Base-by-base conservation (phyloP, 352 stramenopile genomes). In the Globisporangium nodosum region DNA sequence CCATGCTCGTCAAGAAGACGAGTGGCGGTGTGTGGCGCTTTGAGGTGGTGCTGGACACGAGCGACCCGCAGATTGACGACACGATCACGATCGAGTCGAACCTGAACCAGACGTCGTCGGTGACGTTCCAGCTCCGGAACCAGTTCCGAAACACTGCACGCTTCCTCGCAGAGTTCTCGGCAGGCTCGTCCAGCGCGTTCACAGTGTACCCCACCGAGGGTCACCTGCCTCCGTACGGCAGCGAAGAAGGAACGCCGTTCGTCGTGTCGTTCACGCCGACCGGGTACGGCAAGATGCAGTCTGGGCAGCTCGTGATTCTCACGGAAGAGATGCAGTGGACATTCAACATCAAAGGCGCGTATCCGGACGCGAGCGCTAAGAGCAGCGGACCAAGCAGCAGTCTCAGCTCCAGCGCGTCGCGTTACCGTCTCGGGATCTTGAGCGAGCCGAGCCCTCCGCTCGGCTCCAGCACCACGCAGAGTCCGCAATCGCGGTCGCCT, bases 241-340 rank as follows among this genome's bases (percentile, higher is more conserved):
- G 76, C 37, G 70, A 73, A 0, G 76, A 96, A 2, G 87, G 85
- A 0, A 70, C 76, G 20, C 60, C 68, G 5, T 97, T 98, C 60
- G 74, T 92, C 1, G 82, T 97, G 0, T 94, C 87, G 12, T 98
- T 97, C 64, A 90, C 88, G 12, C 92, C 92, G 0, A 95, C 77
- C 5, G 91, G 91, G 8, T 98, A 98, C 58, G 91, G 92, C 50
- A 96, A 96, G 56, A 90, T 93, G 73, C 81, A 94, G 63, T 92
- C 80, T 0, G 91, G 85, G 0, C 85, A 93, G 46, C 74, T 97
- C 18, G 59, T 96, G 18, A 94, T 97, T 40, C 47, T 72, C 27
- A 97, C 90, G 0, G 86, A 96, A 46, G 88, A 97, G 49, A 96
- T 96, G 85, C 88, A 96, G 68, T 97, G 90, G 90, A 96, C 83